These are phyloP conservation scores for Magnaporthiopsis incrustans DNA, from an alignment of 2,329 filamentous ascomycete species.

Conservation along the genomic window DNA sequence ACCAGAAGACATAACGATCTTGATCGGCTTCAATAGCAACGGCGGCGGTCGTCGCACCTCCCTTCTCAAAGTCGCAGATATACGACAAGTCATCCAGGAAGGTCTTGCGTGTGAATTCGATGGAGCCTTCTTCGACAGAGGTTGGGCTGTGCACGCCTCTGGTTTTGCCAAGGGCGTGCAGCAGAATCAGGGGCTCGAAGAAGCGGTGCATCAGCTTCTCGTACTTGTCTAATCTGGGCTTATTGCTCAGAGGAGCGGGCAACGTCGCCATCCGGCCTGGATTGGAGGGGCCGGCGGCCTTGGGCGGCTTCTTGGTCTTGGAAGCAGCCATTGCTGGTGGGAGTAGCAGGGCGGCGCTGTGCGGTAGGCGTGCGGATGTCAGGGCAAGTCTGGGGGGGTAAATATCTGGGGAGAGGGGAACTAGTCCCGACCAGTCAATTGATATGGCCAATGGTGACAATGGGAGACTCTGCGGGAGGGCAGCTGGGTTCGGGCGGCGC, in stretches of 20 bases:
- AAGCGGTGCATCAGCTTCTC: conserved; percentile 19
- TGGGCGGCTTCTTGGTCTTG: neutral
- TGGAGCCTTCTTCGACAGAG: neutral
- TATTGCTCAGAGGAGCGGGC: neutral
- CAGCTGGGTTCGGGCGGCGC: neutral
- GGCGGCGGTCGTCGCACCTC: conserved; percentile 35
- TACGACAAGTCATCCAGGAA: conserved; percentile 34
- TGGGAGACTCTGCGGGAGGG: neutral
- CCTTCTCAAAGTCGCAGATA: conserved; percentile 38
- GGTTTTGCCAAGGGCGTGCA: conserved; percentile 23
- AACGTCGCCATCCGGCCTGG: too few relatives aligned
- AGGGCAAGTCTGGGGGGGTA: too few relatives aligned
- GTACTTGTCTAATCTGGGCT: neutral
- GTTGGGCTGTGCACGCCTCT: conserved; percentile 19
- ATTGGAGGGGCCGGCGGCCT: neutral
- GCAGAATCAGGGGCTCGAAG: conserved; percentile 29
- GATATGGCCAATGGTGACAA: neutral
- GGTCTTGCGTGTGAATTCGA: conserved; percentile 13
- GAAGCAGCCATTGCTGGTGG: neutral
- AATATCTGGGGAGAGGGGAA: too few relatives aligned
- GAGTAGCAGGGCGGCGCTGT: too few relatives aligned
- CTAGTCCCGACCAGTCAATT: neutral
- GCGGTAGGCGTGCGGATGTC: too few relatives aligned
- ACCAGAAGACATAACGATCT: conserved; percentile 30
- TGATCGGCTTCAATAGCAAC: conserved; percentile 30